Evolutionary conservation across 495 filamentous ascomycete genomes (phyloP).

Genomic region (Xylaria flabelliformis): DNA sequence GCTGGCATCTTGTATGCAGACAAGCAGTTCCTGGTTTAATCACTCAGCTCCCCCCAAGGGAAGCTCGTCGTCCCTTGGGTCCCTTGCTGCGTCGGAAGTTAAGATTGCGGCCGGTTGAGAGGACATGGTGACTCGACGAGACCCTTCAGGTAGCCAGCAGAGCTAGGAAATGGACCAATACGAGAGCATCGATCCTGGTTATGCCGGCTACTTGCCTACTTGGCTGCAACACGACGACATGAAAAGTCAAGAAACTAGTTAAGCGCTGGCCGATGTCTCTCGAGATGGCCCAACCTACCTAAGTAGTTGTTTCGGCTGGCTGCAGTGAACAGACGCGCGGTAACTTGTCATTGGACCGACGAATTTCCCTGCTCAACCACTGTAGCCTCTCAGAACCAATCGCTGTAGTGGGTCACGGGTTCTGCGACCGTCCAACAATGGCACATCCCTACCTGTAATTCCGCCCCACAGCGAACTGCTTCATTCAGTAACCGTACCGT

Average conservation of each 20-base stretch:
- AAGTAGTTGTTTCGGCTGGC: conserved; percentile 31
- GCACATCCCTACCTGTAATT: neutral
- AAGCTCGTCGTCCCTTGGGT: too few relatives aligned
- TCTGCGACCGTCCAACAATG: conserved; percentile 33
- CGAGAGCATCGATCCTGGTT: neutral
- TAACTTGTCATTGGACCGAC: conserved; percentile 36
- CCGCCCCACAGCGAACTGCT: neutral
- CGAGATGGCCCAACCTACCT: neutral
- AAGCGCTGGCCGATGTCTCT: conserved; percentile 36
- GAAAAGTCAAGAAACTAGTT: conserved; percentile 25
- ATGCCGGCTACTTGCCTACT: neutral
- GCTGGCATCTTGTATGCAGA: conserved; percentile 38
- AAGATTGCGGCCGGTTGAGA: conserved; percentile 35
- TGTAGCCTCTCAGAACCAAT: conserved; percentile 33
- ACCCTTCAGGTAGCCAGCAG: conserved; percentile 20
- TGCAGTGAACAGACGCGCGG: conserved; percentile 36
- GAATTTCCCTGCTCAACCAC: conserved; percentile 23
- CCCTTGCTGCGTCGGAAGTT: conserved; percentile 29
- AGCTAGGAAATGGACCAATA: conserved; percentile 28
- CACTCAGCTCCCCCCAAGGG: too few relatives aligned
- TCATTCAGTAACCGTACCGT: neutral
- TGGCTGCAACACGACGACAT: conserved; percentile 4
- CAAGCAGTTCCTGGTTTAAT: neutral
- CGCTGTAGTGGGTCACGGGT: conserved; percentile 21
- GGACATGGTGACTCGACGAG: conserved; percentile 33